Conservation (phyloP, 1,284 basidiomycete genomes). For the Hypsizygus ulmarius region DNA sequence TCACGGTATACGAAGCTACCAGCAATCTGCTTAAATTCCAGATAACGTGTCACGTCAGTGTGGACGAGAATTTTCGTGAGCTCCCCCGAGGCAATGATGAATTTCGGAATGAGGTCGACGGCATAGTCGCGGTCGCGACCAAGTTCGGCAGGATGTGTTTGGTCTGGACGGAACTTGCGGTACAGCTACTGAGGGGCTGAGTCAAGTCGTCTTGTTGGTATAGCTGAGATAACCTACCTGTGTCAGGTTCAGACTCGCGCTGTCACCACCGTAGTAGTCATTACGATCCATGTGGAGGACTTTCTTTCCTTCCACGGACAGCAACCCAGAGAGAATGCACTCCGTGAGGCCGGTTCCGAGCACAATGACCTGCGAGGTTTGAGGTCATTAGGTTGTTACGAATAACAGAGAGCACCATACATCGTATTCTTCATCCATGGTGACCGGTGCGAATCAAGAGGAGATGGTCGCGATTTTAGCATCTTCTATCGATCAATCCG, state of each 20-base stretch:
- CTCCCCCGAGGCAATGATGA: constrained; percentile 98
- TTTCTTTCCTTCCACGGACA: constrained; percentile 99
- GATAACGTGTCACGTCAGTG: constrained; percentile 98
- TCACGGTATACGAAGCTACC: constrained; percentile 98
- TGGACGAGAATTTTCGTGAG: constrained; percentile 98
- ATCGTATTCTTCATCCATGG: constrained; percentile 91
- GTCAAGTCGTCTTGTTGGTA: neutral
- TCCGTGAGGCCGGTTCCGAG: constrained; percentile 97
- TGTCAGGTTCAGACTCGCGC: constrained; percentile 95
- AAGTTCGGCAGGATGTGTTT: constrained; percentile 71
- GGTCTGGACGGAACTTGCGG: constrained; percentile 88
- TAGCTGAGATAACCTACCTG: constrained; percentile 58
- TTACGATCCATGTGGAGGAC: constrained; percentile 99
- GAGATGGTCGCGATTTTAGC: constrained; percentile 15
- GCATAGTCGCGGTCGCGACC: constrained; percentile 96
- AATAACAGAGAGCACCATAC: constrained; percentile 40
- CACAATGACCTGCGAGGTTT: constrained; percentile 73
- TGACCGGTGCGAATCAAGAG: constrained; percentile 21
- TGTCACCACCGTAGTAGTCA: constrained; percentile 98
- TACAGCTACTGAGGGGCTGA: constrained; percentile 65
- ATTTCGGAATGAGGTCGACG: constrained; percentile 93
- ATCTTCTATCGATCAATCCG: constrained; percentile 19
- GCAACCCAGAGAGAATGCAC: constrained; percentile 94
- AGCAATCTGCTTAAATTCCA: constrained; percentile 99
- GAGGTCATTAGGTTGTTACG: constrained; percentile 16